A percentile compares a stretch with the other conserved stretches of the same genome.
These are phyloP conservation scores for Debaryomyces prosopidis DNA, from an alignment of 805 yeast genomes.

Conservation along the genomic window DNA sequence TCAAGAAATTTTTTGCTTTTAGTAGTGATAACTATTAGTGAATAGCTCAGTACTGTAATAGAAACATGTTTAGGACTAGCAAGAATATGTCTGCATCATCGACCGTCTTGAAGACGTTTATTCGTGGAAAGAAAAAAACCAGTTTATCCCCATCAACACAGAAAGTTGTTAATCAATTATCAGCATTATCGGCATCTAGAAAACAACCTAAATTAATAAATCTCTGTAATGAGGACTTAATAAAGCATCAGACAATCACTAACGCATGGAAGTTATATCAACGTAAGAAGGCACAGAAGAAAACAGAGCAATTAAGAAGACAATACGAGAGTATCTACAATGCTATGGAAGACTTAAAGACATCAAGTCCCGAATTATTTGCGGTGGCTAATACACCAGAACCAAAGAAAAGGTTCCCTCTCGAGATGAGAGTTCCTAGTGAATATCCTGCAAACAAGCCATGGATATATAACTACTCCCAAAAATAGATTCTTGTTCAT, in stretches of 20 bases:
- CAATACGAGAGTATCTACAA: constrained; percentile 67
- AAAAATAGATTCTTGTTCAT: constrained; percentile 3
- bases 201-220: constrained; percentile 84
- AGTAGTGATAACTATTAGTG: not conserved
- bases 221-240: constrained; percentile 73
- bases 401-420: constrained; percentile 53
- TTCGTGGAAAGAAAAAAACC: constrained; percentile 32
- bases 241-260: constrained; percentile 80
- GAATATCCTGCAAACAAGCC: constrained; percentile 81
- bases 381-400: constrained; percentile 61
- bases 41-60: not conserved
- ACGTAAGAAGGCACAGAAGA: constrained; percentile 48
- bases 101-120: constrained; percentile 17
- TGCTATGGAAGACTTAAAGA: constrained; percentile 72
- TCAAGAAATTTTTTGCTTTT: not conserved
- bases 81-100: not conserved
- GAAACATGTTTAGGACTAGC: constrained; percentile 1
- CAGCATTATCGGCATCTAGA: constrained; percentile 82
- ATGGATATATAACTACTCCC: constrained; percentile 63
- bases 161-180: constrained; percentile 56
- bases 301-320: constrained; percentile 41
- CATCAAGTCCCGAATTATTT: constrained; percentile 54
- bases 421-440: constrained; percentile 85
- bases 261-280: constrained; percentile 77
- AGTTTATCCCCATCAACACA: constrained; percentile 39